Percentiles rank a stretch among this genome's conserved stretches.
Evolutionary conservation across 2,329 filamentous ascomycete genomes (phyloP).

Genomic region (Ramularia endophylla): DNA sequence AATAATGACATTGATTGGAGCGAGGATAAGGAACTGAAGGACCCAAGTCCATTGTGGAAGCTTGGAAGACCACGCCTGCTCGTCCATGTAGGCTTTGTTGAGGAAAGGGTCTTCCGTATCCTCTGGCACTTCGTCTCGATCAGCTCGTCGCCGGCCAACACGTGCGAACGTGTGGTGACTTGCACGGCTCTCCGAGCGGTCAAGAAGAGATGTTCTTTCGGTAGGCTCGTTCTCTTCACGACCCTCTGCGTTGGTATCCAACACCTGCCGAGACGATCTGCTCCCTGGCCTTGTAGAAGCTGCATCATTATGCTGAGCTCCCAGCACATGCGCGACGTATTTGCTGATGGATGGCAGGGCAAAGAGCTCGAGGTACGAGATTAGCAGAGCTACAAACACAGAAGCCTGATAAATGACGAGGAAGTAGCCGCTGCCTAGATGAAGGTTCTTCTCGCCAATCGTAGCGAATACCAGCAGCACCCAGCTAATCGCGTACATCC

Average conservation of each 20-base stretch:
- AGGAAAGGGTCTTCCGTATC: slow-evolving; percentile 25
- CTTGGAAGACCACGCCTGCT: slow-evolving; percentile 78
- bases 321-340: slow-evolving; percentile 56
- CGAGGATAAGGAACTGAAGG: slow-evolving; percentile 74
- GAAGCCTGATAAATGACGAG: slow-evolving; percentile 73
- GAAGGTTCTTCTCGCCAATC: slow-evolving; percentile 67
- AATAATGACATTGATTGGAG: slow-evolving; percentile 70
- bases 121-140: slow-evolving; percentile 28
- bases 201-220: slow-evolving; percentile 53
- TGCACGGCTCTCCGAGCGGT: slow-evolving; percentile 36
- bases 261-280: slow-evolving; percentile 21
- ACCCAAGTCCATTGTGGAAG: slow-evolving; percentile 84
- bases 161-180: slow-evolving; percentile 49
- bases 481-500: slow-evolving; percentile 77
- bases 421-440: slow-evolving; percentile 71
- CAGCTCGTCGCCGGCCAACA: slow-evolving; percentile 38
- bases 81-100: slow-evolving; percentile 53
- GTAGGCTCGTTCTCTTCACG: slow-evolving; percentile 32
- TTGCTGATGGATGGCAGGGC: slow-evolving; percentile 62
- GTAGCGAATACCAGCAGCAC: slow-evolving; percentile 64
- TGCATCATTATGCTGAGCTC: slow-evolving; percentile 14
- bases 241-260: slow-evolving; percentile 12
- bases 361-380: slow-evolving; percentile 76
- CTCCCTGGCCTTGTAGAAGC: slow-evolving; percentile 24
- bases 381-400: slow-evolving; percentile 65